Conservation (phyloP, 2,329 filamentous ascomycete genomes). For the Pseudonectria buxi region DNA sequence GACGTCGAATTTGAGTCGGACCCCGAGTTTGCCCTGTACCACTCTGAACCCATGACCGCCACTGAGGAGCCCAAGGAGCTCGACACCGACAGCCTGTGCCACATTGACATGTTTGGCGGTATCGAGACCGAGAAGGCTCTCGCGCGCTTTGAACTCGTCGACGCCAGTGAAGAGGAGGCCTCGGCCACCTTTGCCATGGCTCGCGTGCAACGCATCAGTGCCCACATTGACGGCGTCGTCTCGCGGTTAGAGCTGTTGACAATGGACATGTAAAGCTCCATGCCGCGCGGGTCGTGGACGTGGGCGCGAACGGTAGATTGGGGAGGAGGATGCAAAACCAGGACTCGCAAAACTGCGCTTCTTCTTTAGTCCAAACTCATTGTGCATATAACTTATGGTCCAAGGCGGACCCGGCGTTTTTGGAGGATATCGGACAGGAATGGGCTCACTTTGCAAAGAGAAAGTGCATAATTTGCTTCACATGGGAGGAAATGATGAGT, state of each 20-base stretch:
- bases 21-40: conserved; percentile 55
- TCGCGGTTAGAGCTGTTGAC: conserved; percentile 33
- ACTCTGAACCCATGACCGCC: conserved; percentile 31
- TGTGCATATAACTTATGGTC: too few relatives aligned
- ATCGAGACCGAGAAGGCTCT: conserved; percentile 58
- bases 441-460: too few relatives aligned
- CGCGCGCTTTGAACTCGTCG: conserved; percentile 57
- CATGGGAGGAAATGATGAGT: too few relatives aligned
- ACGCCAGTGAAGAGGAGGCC: conserved; percentile 45
- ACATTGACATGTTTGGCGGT: conserved; percentile 43
- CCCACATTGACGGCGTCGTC: conserved; percentile 27
- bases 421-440: too few relatives aligned
- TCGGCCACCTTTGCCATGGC: conserved; percentile 39
- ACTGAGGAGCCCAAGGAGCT: conserved; percentile 29
- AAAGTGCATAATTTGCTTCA: too few relatives aligned
- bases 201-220: conserved; percentile 44
- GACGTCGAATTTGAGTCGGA: conserved; percentile 58
- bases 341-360: too few relatives aligned
- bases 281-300: too few relatives aligned
- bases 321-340: too few relatives aligned
- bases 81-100: conserved; percentile 35
- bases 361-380: too few relatives aligned
- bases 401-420: too few relatives aligned
- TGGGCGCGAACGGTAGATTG: neutral
- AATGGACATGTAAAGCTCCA: conserved; percentile 22